Evolutionary conservation across 2,329 filamentous ascomycete genomes (phyloP).

Genomic region (Coniochaeta ligniaria): DNA sequence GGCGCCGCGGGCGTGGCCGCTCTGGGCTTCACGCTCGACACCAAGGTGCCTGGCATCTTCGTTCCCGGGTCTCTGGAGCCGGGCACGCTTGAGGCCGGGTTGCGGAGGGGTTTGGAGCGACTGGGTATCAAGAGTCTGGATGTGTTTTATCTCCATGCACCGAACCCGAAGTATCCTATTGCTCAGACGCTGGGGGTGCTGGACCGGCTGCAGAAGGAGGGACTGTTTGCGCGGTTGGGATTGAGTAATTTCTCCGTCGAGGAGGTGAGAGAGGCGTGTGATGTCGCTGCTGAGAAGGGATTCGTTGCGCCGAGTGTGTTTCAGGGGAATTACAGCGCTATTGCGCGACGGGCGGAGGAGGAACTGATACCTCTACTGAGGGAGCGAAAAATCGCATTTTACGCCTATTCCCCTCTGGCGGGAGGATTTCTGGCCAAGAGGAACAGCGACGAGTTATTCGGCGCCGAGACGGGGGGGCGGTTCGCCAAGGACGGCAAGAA

Average conservation of each 20-base stretch:
- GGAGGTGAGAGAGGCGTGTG: slow-evolving; percentile 27
- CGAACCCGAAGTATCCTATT: slow-evolving; percentile 30
- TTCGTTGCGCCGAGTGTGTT: slow-evolving; percentile 28
- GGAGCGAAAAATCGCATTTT: slow-evolving; percentile 25
- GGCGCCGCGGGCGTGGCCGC: slow-evolving; percentile 2
- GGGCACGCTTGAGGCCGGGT: neutral
- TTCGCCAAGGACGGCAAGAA: neutral
- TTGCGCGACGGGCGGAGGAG: slow-evolving; percentile 26
- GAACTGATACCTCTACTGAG: slow-evolving; percentile 27
- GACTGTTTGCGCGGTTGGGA: slow-evolving; percentile 30
- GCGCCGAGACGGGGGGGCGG: neutral
- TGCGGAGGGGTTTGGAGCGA: neutral
- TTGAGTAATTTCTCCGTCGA: slow-evolving; percentile 29
- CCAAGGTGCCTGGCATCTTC: slow-evolving; percentile 8
- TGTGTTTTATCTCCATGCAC: slow-evolving; percentile 33
- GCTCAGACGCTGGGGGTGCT: slow-evolving; percentile 28
- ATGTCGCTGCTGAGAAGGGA: slow-evolving; percentile 23
- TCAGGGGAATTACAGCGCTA: slow-evolving; percentile 31
- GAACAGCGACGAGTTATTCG: slow-evolving; percentile 13
- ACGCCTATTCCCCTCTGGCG: slow-evolving; percentile 27
- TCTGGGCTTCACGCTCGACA: slow-evolving; percentile 3
- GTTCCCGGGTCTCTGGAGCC: slow-evolving; percentile 1
- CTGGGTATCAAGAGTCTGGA: slow-evolving; percentile 16
- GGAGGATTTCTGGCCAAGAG: slow-evolving; percentile 26
- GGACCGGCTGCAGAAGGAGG: slow-evolving; percentile 24